A percentile compares a stretch with the other conserved stretches of the same genome.
These are phyloP conservation scores for Coniochaeta ligniaria DNA, from an alignment of 2,329 filamentous ascomycete genomes.

Conservation along the genomic window DNA sequence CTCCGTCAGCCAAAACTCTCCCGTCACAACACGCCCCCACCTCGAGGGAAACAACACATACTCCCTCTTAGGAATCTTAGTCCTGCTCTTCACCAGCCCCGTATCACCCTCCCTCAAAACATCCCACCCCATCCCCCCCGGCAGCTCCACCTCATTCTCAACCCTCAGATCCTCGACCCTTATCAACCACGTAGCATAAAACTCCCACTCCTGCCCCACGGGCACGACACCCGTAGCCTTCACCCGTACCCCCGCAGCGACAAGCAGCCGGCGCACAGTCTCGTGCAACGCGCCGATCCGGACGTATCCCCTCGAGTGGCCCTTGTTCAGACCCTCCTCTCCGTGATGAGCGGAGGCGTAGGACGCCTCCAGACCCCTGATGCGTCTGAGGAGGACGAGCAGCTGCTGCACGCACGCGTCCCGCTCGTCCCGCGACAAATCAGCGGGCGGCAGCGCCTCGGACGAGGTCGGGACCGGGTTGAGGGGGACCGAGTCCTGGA, in stretches of 20 bases:
- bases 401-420: slow-evolving; percentile 25
- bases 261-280: slow-evolving; percentile 20
- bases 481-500: slow-evolving; percentile 24
- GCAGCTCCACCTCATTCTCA: slow-evolving; percentile 19
- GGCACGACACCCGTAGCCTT: slow-evolving; percentile 9
- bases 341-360: slow-evolving; percentile 15
- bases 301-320: slow-evolving; percentile 24
- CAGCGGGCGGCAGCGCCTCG: neutral
- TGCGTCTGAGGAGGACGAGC: slow-evolving; percentile 14
- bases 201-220: slow-evolving; percentile 19
- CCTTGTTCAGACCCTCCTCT: slow-evolving; percentile 12
- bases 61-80: slow-evolving; percentile 48
- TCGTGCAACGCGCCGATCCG: slow-evolving; percentile 36
- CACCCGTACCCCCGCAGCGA: slow-evolving; percentile 17
- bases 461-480: neutral
- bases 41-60: slow-evolving; percentile 20
- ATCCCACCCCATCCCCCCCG: slow-evolving; percentile 46
- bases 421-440: slow-evolving; percentile 6
- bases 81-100: slow-evolving; percentile 44
- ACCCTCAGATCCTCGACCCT: slow-evolving; percentile 34
- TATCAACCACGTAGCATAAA: slow-evolving; percentile 54
- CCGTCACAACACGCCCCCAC: neutral
- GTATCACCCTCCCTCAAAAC: slow-evolving; percentile 44
- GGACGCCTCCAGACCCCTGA: slow-evolving; percentile 17
- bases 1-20: slow-evolving; percentile 13